Evolutionary conservation across 371 early-diverging fungal genomes (phyloP).

Genomic region (Rhizomucor miehei): DNA sequence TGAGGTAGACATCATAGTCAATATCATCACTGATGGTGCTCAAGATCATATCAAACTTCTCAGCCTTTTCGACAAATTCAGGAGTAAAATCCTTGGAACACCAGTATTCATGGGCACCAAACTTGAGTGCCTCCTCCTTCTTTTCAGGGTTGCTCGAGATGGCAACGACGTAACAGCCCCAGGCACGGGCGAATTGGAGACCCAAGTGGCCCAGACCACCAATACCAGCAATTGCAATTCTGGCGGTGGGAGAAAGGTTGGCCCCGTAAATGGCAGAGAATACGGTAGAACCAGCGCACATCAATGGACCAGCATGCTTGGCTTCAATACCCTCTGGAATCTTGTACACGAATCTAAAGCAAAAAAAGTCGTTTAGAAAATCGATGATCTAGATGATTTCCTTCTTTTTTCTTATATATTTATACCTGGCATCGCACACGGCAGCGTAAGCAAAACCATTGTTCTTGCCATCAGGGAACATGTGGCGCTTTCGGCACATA

Average conservation of each 20-base stretch:
- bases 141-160: conserved; percentile 41
- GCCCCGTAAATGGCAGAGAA: conserved; percentile 52
- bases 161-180: conserved; percentile 56
- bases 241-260: conserved; percentile 43
- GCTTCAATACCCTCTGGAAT: conserved; percentile 52
- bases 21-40: conserved; percentile 42
- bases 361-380: too few relatives aligned
- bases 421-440: conserved; percentile 44
- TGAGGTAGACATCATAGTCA: conserved; percentile 41
- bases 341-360: conserved; percentile 38
- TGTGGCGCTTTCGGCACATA: conserved; percentile 34
- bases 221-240: conserved; percentile 66
- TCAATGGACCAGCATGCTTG: conserved; percentile 54
- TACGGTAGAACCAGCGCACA: conserved; percentile 69
- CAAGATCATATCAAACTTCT: conserved; percentile 48
- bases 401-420: background rate
- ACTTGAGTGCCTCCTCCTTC: conserved; percentile 58
- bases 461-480: conserved; percentile 47
- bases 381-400: too few relatives aligned
- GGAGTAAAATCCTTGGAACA: conserved; percentile 34
- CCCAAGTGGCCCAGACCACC: conserved; percentile 73
- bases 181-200: conserved; percentile 59
- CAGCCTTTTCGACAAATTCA: conserved; percentile 19
- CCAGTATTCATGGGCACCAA: conserved; percentile 65
- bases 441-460: conserved; percentile 47